Evolutionary conservation across 176 grass and related monocot species (phyloP), one percentile per base, ranked within the genome.

Genomic region (Cenchrus fungigraminus): DNA sequence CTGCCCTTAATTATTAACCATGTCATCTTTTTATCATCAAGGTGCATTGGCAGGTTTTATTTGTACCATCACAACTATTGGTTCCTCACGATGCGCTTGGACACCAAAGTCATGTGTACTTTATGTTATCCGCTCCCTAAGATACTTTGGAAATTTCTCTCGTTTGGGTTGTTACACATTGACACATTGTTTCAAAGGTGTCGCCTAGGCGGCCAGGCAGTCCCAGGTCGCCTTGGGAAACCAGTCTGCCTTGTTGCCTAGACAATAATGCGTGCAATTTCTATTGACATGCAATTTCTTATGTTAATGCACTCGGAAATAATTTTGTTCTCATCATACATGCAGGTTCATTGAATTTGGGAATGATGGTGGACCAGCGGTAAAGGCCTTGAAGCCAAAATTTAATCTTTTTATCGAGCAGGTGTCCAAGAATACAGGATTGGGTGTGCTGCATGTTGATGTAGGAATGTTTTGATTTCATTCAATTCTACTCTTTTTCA

Each of bases 331-430:
- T 4, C 14, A 49, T 51, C 31, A 46, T 67, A 9, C 50, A 44
- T 73, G 67, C 76, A 95, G 90, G 77, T 93, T 89, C 68, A 90
- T 52, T 55, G 94, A 95, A 74, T 95, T 95, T 72, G 91, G 94
- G 60, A 71, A 70, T 28, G 91, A 95, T 77, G 94, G 91, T 79
- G 94, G 94, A 17, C 88, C 86, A 12, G 94, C 88, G 20, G 91
- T 91, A 16, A 93, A 93, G 61, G 40, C 88, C 66, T 84, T 95
- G 31, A 76, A 76, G n/a, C 94, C 94, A 47, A 95, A 95, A 71
- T 91, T 87, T 61, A 89, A 88, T 77, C 42, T 87, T 32, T 89
- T 91, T 12, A 51, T 83, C 8, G 89, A 87, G 28, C 91, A 91
- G 71, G 58, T 91, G 9, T 92, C 88, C 20, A 75, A 76, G 49